phyloP scores from a whole-genome alignment of 2,329 filamentous ascomycete species.

The Xylaria hypoxylon region DNA sequence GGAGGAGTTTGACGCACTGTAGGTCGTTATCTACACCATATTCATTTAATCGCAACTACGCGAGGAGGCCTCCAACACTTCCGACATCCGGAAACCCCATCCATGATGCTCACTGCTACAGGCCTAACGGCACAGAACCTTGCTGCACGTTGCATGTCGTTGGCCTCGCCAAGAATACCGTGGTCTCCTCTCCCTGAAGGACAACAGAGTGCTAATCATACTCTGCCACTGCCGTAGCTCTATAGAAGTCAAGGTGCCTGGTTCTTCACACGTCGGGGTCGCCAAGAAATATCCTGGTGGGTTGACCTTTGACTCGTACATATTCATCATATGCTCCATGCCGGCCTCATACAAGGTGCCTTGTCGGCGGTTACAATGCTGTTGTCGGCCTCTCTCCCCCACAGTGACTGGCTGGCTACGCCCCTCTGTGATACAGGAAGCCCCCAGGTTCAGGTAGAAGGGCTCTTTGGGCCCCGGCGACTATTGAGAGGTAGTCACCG shows the following conservation, averaged over 20 bases:
- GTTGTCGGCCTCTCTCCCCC: neutral
- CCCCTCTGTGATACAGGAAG: neutral
- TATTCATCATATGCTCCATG: neutral
- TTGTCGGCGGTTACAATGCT: neutral
- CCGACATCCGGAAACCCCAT: neutral
- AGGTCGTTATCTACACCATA: slow-evolving; percentile 46
- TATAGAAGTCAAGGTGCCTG: slow-evolving; percentile 55
- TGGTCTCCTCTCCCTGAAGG: neutral
- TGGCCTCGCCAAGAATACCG: slow-evolving; percentile 5
- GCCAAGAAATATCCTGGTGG: slow-evolving; percentile 53
- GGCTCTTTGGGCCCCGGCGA: neutral
- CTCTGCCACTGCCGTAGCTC: slow-evolving; percentile 44
- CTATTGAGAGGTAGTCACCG: neutral
- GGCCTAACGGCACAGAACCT: neutral
- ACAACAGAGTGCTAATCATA: slow-evolving; percentile 27
- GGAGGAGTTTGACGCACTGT: slow-evolving; percentile 69
- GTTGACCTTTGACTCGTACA: slow-evolving; percentile 40
- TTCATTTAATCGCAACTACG: neutral
- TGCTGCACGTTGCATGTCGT: slow-evolving; percentile 3
- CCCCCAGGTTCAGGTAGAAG: neutral
- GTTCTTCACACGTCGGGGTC: slow-evolving; percentile 40
- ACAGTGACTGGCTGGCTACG: neutral
- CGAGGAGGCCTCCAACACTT: slow-evolving; percentile 18
- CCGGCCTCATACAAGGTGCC: neutral
- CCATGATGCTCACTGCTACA: neutral